Conservation (phyloP, 2,329 filamentous ascomycete species). For the Phyllosticta paracitricarpa region DNA sequence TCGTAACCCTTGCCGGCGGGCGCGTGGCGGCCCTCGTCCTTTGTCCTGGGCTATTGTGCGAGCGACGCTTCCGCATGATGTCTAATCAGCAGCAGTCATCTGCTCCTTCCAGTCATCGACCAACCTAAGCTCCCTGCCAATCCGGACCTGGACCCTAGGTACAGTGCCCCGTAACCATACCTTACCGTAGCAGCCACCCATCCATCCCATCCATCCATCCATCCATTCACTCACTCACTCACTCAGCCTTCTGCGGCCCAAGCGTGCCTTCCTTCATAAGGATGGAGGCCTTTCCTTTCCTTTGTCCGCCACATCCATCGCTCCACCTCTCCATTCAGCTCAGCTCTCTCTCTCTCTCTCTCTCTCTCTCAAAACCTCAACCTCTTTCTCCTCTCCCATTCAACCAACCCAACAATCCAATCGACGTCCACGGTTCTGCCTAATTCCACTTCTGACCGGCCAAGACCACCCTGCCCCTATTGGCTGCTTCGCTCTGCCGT, state of each 20-base stretch:
- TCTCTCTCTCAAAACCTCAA: background rate
- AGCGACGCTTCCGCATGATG: slow-evolving; percentile 8
- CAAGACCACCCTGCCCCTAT: slow-evolving; percentile 3
- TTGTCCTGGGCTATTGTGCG: slow-evolving; percentile 10
- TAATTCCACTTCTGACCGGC: slow-evolving; percentile 8
- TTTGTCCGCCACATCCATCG: slow-evolving; percentile 7
- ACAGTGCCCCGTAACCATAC: no score
- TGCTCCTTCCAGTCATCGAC: slow-evolving; percentile 7
- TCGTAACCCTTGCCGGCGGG: slow-evolving; percentile 5
- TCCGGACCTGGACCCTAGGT: background rate
- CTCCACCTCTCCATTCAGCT: background rate
- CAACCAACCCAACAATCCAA: background rate
- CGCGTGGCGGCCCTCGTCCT: slow-evolving; percentile 6
- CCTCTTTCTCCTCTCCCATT: background rate
- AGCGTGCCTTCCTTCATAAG: slow-evolving; percentile 5
- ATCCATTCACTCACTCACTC: background rate
- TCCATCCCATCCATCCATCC: background rate
- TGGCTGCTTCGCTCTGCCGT: slow-evolving; percentile 5
- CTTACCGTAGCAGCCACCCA: no score
- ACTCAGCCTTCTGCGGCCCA: slow-evolving; percentile 2
- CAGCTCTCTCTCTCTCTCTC: background rate
- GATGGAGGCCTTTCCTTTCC: background rate
- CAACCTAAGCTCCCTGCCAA: slow-evolving; percentile 3
- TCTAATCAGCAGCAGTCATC: slow-evolving; percentile 10
- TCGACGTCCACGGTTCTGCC: background rate